Conservation (phyloP, 1,139 yeast genomes). For the Suhomyces wounanorum region DNA sequence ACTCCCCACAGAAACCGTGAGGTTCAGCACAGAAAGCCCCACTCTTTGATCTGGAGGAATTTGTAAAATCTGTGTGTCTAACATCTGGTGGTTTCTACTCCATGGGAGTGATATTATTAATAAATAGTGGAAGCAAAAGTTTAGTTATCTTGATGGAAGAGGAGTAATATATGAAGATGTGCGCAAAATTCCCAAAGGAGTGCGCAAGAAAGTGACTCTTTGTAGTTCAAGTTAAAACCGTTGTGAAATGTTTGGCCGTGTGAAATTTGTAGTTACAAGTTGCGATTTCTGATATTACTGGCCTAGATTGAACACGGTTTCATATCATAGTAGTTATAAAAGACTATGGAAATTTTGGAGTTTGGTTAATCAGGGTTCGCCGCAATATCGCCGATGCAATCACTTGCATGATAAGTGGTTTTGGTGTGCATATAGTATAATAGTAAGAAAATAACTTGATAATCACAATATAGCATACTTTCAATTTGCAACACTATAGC, state of each 20-base stretch:
- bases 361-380: background rate
- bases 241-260: background rate
- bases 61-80: conserved; percentile 8
- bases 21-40: conserved; percentile 30
- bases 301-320: background rate
- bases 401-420: background rate
- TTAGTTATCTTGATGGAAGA: background rate
- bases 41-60: conserved; percentile 26
- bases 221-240: background rate
- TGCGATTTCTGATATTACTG: background rate
- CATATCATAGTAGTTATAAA: no score
- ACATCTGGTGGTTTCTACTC: background rate
- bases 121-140: background rate
- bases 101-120: background rate
- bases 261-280: background rate
- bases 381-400: background rate
- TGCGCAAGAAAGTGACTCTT: background rate
- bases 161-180: background rate
- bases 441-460: background rate
- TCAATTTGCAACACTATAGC: no score
- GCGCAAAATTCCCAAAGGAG: background rate
- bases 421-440: background rate
- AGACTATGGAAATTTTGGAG: background rate
- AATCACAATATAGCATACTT: no score
- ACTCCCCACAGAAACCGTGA: conserved; percentile 32